Conservation (phyloP, 208 protist genomes). For the Crithidia bombi region DNA sequence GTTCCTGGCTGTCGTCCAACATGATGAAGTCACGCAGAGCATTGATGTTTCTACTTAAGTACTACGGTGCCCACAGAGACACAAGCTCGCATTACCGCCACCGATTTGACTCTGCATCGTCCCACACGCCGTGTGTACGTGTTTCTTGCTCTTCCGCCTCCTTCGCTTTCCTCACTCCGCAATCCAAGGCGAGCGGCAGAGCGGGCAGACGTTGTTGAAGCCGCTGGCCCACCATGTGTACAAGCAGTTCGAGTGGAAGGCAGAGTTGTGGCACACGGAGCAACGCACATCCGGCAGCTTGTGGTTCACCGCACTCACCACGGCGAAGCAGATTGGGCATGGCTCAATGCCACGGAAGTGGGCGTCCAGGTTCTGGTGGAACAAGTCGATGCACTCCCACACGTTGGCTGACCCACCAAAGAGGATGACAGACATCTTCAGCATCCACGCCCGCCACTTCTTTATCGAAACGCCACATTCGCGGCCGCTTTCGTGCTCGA, state of each 20-base stretch:
- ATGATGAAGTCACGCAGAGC: too few species aligned
- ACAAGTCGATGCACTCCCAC: conserved; percentile 90
- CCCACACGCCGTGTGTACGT: too few species aligned
- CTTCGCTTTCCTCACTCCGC: conserved; percentile 40
- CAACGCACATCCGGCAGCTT: conserved; percentile 87
- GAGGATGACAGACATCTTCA: conserved; percentile 90
- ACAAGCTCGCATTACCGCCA: too few species aligned
- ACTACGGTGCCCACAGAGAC: too few species aligned
- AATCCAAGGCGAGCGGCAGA: conserved; percentile 91
- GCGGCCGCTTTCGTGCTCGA: conserved; percentile 59
- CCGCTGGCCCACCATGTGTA: conserved; percentile 90
- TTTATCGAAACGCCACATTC: conserved; percentile 77
- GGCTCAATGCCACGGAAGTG: conserved; percentile 90
- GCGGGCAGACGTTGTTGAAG: conserved; percentile 84
- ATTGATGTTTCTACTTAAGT: too few species aligned
- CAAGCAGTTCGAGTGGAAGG: conserved; percentile 88
- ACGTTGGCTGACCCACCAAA: conserved; percentile 76
- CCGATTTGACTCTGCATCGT: background rate
- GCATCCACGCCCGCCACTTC: conserved; percentile 89
- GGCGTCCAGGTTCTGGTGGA: conserved; percentile 88
- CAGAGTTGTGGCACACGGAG: conserved; percentile 86
- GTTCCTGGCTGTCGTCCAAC: too few species aligned
- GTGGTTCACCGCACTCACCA: conserved; percentile 80
- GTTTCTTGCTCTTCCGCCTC: background rate
- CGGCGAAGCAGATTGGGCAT: conserved; percentile 92